These are phyloP conservation scores for Lasiodiplodia theobromae DNA, from an alignment of 2,329 filamentous ascomycete genomes.

Conservation along the genomic window DNA sequence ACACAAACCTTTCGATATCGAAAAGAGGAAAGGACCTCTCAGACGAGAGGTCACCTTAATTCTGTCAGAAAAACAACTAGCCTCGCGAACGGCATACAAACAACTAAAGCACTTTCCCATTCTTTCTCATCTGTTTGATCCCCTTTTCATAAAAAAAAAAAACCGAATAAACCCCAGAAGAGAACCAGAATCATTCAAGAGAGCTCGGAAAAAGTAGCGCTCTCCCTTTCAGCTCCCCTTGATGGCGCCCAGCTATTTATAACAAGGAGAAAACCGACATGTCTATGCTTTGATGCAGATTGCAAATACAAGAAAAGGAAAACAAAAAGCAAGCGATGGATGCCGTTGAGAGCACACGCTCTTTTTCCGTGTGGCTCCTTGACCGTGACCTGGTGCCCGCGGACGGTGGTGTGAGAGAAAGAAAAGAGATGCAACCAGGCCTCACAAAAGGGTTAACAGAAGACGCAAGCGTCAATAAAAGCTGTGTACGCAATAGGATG, in stretches of 20 bases:
- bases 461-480: constrained; percentile 26
- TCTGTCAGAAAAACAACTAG: background rate
- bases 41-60: background rate
- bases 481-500: constrained; percentile 23
- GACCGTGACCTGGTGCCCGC: constrained; percentile 1
- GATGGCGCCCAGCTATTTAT: background rate
- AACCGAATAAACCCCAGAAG: background rate
- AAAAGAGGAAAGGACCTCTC: background rate
- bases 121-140: constrained; percentile 13
- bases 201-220: background rate
- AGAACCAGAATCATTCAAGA: background rate
- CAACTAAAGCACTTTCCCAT: background rate
- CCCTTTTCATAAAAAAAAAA: constrained; percentile 10
- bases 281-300: constrained; percentile 17
- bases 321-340: constrained; percentile 15
- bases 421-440: constrained; percentile 19
- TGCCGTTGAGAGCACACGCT: constrained; percentile 2
- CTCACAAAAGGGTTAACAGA: background rate
- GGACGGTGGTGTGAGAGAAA: background rate
- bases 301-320: background rate
- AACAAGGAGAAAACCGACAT: background rate
- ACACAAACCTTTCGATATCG: background rate
- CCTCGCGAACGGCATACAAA: constrained; percentile 1
- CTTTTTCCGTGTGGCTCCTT: constrained; percentile 9
- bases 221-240: background rate